These are phyloP conservation scores for Phytophthora agathidicida DNA, from an alignment of 352 stramenopile species.

Conservation along the genomic window DNA sequence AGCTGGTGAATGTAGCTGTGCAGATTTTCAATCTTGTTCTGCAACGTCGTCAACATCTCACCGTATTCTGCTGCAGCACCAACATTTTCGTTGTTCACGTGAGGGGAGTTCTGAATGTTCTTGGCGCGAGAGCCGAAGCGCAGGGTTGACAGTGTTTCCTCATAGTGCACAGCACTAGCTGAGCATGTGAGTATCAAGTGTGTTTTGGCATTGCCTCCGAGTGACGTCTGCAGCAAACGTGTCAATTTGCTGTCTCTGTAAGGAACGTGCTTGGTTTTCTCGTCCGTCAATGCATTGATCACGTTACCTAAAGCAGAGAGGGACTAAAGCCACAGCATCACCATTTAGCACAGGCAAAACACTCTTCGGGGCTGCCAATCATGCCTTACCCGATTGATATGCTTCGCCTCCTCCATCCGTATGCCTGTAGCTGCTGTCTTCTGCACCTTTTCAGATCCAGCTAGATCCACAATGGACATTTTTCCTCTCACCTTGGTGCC, in stretches of 20 bases:
- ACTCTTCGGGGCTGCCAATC: neutral
- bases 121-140: conserved; percentile 92
- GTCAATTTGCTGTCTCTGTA: conserved; percentile 92
- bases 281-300: conserved; percentile 64
- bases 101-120: conserved; percentile 73
- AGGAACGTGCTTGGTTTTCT: conserved; percentile 54
- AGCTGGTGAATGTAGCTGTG: conserved; percentile 62
- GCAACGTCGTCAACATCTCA: conserved; percentile 49
- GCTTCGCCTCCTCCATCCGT: conserved; percentile 71
- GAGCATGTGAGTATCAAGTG: conserved; percentile 81
- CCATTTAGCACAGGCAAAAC: neutral
- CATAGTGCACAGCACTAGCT: conserved; percentile 33
- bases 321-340: conserved; percentile 38
- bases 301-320: conserved; percentile 75
- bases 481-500: conserved; percentile 18
- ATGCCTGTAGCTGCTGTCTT: conserved; percentile 59
- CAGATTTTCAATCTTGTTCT: conserved; percentile 68
- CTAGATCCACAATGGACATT: conserved; percentile 73
- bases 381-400: conserved; percentile 66
- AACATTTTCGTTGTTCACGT: conserved; percentile 69
- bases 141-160: conserved; percentile 89
- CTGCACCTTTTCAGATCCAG: conserved; percentile 67
- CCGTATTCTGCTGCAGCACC: conserved; percentile 23
- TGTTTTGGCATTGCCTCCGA: conserved; percentile 90
- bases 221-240: conserved; percentile 82